Base-by-base conservation (phyloP, 2,329 filamentous ascomycete species). In the Curvularia verruculosa region DNA sequence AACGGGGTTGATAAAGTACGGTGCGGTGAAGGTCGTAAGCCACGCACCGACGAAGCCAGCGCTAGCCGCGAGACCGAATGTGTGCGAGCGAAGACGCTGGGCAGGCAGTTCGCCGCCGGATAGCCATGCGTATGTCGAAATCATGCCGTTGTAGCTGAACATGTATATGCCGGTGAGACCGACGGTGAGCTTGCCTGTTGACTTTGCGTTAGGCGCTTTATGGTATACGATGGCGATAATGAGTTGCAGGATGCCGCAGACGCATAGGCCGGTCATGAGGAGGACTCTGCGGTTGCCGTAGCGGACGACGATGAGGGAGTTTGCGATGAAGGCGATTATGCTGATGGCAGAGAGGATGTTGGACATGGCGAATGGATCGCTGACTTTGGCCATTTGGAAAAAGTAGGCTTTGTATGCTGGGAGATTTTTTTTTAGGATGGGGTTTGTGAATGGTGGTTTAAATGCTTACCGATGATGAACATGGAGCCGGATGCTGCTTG, bases 1-100 rank as follows among this genome's bases (percentile, higher is more conserved):
- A 13, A 74, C 68, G 0, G 82, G 81, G 60, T 86, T 86, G 71
- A 87, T 86, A 63, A 86, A 86, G 64, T 86, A 85, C 0, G 83
- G 84, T 2, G 83, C 83, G 0, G 84, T 86, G 61, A 85, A 86
- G 0, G 82, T 84, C 0, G 82, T 82, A 6, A 84, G 75, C 84
- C 84, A 86, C 0, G 81, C 83, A 31, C 83, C 71, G 3, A 81
- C 80, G 0, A 83, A 86, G 0, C 81, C 83, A 21, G 83, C 72
- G 3, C 82, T 81, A 0, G 83, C 81, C 0, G 84, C 83, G 1
- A 77, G 67, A 37, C 84, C 84, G 53, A 86, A 85, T 0, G 84
- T 86, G 61, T 85, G 82, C 0, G 80, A 82, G 12, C 84, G 81
- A 7, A 86, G 77, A 3, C 83, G 77, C 65, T 86, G 84, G 0